phyloP scores from a whole-genome alignment of 805 yeast species.

The Millerago galiae region DNA sequence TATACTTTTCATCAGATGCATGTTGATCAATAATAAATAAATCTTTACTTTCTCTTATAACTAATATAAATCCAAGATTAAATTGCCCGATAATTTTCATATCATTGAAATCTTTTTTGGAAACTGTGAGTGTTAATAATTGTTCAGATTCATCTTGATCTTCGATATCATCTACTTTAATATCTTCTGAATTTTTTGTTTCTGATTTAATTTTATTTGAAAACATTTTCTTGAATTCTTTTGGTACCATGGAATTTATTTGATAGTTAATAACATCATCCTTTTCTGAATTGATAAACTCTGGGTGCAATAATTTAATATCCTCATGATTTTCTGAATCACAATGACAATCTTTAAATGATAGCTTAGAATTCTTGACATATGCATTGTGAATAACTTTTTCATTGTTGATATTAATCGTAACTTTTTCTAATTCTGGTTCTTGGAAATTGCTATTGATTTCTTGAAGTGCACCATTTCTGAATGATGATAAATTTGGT shows the following conservation, averaged over 20 bases:
- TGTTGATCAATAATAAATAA: constrained; percentile 93
- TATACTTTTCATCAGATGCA: constrained; percentile 93
- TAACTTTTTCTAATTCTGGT: constrained; percentile 7
- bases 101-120: constrained; percentile 61
- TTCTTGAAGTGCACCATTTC: constrained; percentile 1
- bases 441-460: not conserved
- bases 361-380: constrained; percentile 14
- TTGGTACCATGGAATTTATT: constrained; percentile 4
- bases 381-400: constrained; percentile 16
- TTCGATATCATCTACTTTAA: constrained; percentile 34
- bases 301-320: not conserved
- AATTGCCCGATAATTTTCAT: constrained; percentile 92
- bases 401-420: constrained; percentile 21
- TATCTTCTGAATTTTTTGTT: not conserved
- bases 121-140: constrained; percentile 51
- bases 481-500: constrained; percentile 10
- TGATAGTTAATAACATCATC: constrained; percentile 8
- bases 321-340: constrained; percentile 3
- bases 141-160: constrained; percentile 49
- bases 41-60: constrained; percentile 46
- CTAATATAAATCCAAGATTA: constrained; percentile 90
- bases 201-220: not conserved
- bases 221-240: not conserved
- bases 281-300: not conserved
- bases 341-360: constrained; percentile 13